phyloP scores from a whole-genome alignment of 768 basidiomycete genomes.

The Podaxis mareebaensis region DNA sequence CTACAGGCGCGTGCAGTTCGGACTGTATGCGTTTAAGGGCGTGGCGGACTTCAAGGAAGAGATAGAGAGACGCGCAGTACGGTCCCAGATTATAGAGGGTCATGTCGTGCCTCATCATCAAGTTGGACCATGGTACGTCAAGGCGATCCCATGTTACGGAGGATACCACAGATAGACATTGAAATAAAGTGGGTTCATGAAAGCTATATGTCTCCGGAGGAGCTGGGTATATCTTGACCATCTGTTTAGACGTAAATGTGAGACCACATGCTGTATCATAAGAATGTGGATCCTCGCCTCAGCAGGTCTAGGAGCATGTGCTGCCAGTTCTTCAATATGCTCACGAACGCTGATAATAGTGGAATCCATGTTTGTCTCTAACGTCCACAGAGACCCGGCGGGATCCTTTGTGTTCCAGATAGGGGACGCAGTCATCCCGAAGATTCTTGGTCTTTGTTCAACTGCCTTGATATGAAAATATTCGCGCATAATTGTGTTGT shows the following conservation, averaged over 20 bases:
- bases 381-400: constrained; percentile 53
- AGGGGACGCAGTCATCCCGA: constrained; percentile 92
- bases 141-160: constrained; percentile 50
- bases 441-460: constrained; percentile 69
- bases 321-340: constrained; percentile 63
- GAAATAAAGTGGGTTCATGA: constrained; percentile 46
- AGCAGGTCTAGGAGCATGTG: constrained; percentile 60
- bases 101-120: constrained; percentile 62
- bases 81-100: constrained; percentile 69
- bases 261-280: not conserved
- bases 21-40: constrained; percentile 32
- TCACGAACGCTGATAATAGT: constrained; percentile 75
- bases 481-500: constrained; percentile 75
- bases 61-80: constrained; percentile 72
- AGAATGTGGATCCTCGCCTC: constrained; percentile 48
- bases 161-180: constrained; percentile 37
- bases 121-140: constrained; percentile 56
- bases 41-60: constrained; percentile 59
- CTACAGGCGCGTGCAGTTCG: not conserved
- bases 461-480: constrained; percentile 50
- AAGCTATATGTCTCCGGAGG: constrained; percentile 57
- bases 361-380: constrained; percentile 74
- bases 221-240: constrained; percentile 55
- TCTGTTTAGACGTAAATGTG: constrained; percentile 34
- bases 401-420: constrained; percentile 81